Conservation (phyloP, 2,329 filamentous ascomycete species). For the Massarina eburnea region DNA sequence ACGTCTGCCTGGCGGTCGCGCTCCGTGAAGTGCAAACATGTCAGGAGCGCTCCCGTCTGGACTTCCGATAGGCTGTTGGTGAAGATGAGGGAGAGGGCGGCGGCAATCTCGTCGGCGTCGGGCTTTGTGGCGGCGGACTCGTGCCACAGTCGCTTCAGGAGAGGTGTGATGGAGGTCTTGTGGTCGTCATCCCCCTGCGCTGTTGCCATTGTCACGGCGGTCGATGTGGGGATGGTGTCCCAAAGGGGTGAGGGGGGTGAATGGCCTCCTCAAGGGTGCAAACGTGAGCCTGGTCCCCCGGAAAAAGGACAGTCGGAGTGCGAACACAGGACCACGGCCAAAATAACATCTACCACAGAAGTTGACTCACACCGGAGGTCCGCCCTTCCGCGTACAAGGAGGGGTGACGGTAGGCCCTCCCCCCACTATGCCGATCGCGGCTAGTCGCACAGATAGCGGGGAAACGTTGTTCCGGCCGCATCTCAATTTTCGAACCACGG, state of each 20-base stretch:
- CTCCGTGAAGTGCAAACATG: constrained; percentile 87
- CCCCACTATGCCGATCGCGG: constrained; percentile 20
- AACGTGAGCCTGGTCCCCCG: too few relatives aligned
- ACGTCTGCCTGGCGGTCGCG: constrained; percentile 84
- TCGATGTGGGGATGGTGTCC: neutral
- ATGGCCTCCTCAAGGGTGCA: too few relatives aligned
- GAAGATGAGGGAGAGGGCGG: constrained; percentile 89
- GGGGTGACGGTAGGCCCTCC: neutral
- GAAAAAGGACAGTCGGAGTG: too few relatives aligned
- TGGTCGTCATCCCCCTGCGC: constrained; percentile 20
- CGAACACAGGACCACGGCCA: too few relatives aligned
- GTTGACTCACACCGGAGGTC: too few relatives aligned
- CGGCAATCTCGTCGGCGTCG: constrained; percentile 78
- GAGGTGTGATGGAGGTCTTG: constrained; percentile 63
- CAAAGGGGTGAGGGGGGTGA: neutral
- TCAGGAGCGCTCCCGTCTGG: constrained; percentile 83
- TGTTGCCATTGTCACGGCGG: constrained; percentile 23
- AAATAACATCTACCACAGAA: too few relatives aligned
- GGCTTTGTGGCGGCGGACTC: constrained; percentile 47
- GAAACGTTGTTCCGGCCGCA: constrained; percentile 20
- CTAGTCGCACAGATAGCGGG: constrained; percentile 20
- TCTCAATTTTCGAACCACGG: constrained; percentile 23
- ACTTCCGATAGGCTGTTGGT: constrained; percentile 85
- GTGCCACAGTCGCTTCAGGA: constrained; percentile 73
- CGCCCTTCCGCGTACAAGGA: too few relatives aligned